These are phyloP conservation scores for Jatropha podagrica DNA, from an alignment of 441 rosid genomes.

Conservation along the genomic window DNA sequence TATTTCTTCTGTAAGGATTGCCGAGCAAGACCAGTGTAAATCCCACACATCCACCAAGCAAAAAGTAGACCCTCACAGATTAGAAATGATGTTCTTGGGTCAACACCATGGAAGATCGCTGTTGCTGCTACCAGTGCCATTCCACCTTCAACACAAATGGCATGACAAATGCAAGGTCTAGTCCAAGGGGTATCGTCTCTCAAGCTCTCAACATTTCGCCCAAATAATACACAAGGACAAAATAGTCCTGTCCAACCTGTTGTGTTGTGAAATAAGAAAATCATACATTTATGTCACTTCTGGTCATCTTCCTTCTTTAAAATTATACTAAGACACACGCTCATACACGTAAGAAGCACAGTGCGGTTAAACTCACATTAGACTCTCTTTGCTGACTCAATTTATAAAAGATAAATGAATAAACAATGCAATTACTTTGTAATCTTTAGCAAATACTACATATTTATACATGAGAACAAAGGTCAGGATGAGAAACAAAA, in stretches of 20 bases:
- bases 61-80: constrained; percentile 80
- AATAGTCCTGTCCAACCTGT: constrained; percentile 77
- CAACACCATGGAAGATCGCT: constrained; percentile 62
- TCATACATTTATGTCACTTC: not conserved
- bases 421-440: not conserved
- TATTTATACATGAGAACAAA: not conserved
- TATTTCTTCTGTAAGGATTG: constrained; percentile 80
- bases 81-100: constrained; percentile 74
- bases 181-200: constrained; percentile 81
- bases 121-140: constrained; percentile 66
- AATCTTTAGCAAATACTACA: too few relatives aligned
- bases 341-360: not conserved
- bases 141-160: constrained; percentile 88
- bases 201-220: constrained; percentile 70
- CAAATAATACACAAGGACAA: constrained; percentile 87
- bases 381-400: not conserved
- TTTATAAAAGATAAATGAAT: not conserved
- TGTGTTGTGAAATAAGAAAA: not conserved
- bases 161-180: constrained; percentile 80
- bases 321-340: not conserved
- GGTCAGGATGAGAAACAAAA: not conserved
- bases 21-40: constrained; percentile 78
- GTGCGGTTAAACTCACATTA: not conserved
- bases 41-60: constrained; percentile 98
- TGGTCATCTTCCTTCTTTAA: too few relatives aligned